Evolutionary conservation across 495 filamentous ascomycete genomes (phyloP).

Genomic region (Hyaloscypha hepaticicola): DNA sequence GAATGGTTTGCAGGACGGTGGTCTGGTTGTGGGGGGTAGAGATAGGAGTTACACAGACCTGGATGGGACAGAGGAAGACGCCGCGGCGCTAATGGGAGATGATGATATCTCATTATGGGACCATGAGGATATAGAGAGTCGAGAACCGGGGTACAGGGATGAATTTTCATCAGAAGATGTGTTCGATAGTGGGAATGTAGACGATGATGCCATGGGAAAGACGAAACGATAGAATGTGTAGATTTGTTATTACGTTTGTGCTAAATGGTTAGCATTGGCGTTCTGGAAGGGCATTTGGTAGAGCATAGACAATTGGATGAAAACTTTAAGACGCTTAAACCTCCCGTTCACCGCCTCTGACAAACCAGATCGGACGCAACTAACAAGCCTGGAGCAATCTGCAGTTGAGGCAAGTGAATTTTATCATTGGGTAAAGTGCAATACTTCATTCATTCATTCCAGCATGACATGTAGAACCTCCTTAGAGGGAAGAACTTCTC

Average conservation of each 20-base stretch:
- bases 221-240: not conserved
- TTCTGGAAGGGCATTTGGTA: not conserved
- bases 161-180: constrained; percentile 17
- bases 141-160: constrained; percentile 21
- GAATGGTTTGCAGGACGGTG: constrained; percentile 30
- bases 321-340: not conserved
- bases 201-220: constrained; percentile 2
- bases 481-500: not conserved
- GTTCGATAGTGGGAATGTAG: constrained; percentile 16
- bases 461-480: not conserved
- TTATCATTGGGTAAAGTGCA: not conserved
- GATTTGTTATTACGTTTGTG: not conserved
- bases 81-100: constrained; percentile 44
- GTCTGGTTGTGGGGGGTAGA: constrained; percentile 21
- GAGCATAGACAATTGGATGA: not conserved
- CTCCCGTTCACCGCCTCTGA: too few relatives aligned
- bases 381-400: too few relatives aligned
- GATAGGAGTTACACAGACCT: constrained; percentile 32
- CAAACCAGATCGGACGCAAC: too few relatives aligned
- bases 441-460: not conserved
- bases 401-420: too few relatives aligned
- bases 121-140: constrained; percentile 38
- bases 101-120: constrained; percentile 58
- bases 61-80: constrained; percentile 15
- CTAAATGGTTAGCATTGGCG: not conserved